These are phyloP conservation scores for Zoysia japonica DNA, from an alignment of 176 grass and related monocot species.

Conservation along the genomic window DNA sequence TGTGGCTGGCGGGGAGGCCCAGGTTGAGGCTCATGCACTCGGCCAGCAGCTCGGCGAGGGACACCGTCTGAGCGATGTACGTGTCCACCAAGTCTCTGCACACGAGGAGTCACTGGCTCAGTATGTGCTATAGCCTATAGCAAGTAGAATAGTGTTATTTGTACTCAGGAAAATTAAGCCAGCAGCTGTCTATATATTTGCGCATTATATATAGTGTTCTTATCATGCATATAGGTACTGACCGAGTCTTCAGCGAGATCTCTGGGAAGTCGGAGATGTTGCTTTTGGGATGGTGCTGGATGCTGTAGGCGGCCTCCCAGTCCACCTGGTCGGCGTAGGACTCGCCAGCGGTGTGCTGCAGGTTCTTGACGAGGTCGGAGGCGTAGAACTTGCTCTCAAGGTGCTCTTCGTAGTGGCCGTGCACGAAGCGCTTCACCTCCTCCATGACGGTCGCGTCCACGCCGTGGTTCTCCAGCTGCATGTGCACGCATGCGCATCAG, in stretches of 20 bases:
- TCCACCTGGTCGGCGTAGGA: constrained; percentile 39
- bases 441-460: constrained; percentile 70
- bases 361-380: constrained; percentile 54
- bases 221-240: too few relatives aligned
- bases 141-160: too few relatives aligned
- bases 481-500: neutral
- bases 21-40: constrained; percentile 70
- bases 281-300: constrained; percentile 59
- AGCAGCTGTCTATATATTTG: too few relatives aligned
- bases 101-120: too few relatives aligned
- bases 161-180: too few relatives aligned
- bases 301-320: constrained; percentile 82
- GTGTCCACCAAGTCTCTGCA: constrained; percentile 42
- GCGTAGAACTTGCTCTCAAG: constrained; percentile 59
- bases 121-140: too few relatives aligned
- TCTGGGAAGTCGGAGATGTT: constrained; percentile 45
- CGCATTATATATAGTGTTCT: too few relatives aligned
- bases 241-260: constrained; percentile 4
- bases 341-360: neutral
- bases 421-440: constrained; percentile 66
- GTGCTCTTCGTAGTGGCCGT: constrained; percentile 66
- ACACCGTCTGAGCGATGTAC: constrained; percentile 55
- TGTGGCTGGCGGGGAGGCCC: constrained; percentile 43
- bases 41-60: constrained; percentile 59
- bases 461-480: constrained; percentile 82